Evolutionary conservation across 2,329 filamentous ascomycete species (phyloP).

Genomic region (Xylariomycetidae sp.): DNA sequence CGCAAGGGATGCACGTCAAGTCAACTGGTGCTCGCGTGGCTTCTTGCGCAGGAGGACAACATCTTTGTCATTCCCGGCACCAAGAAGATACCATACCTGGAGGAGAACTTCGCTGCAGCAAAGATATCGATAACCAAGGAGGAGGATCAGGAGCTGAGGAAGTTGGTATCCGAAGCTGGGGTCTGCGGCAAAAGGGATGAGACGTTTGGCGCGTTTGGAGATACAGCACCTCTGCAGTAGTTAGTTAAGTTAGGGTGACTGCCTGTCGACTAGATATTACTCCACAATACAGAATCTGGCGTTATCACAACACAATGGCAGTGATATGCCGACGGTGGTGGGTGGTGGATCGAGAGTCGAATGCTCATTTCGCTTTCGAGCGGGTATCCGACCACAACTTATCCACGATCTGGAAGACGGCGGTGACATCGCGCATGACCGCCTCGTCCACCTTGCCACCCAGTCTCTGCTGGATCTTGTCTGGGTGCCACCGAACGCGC

Average conservation of each 20-base stretch:
- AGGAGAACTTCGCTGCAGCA: conserved; percentile 32
- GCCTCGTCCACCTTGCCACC: conserved; percentile 65
- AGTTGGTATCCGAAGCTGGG: not conserved
- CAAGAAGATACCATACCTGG: conserved; percentile 39
- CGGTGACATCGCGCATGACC: conserved; percentile 74
- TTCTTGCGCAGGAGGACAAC: conserved; percentile 53
- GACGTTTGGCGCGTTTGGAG: not conserved
- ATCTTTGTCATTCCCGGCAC: conserved; percentile 54
- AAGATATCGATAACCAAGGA: not conserved
- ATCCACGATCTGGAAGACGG: conserved; percentile 88
- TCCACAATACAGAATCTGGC: too few species aligned
- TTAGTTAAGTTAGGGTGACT: too few species aligned
- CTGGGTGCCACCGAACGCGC: conserved; percentile 91
- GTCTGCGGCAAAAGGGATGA: not conserved
- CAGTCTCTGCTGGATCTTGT: conserved; percentile 91
- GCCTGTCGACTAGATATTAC: too few species aligned
- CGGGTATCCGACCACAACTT: conserved; percentile 64
- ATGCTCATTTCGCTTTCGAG: conserved; percentile 12
- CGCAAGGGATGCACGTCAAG: conserved; percentile 48
- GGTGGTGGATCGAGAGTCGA: too few species aligned
- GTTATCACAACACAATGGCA: too few species aligned
- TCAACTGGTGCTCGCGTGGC: conserved; percentile 58
- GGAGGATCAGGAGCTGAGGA: not conserved
- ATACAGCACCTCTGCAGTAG: not conserved
- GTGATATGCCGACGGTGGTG: too few species aligned